Base-by-base conservation (phyloP, 2,329 filamentous ascomycete species). In the Cadophora malorum region DNA sequence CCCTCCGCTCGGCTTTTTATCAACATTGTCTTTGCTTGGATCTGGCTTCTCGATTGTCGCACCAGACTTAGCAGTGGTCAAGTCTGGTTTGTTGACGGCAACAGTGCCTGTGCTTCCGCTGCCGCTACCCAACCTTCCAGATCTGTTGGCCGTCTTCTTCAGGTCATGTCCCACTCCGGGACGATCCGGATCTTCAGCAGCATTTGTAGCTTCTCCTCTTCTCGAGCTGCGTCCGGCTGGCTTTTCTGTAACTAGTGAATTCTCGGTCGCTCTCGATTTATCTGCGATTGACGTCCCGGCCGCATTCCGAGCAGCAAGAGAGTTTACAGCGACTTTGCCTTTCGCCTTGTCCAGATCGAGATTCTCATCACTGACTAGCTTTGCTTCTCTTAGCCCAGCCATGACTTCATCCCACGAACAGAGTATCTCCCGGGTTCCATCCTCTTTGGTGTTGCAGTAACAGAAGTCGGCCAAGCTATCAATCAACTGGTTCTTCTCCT, bases 381-480 rank as follows among this genome's bases (percentile, higher is more conserved):
- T 65, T 7, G 64, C 67, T 25, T 47, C 56, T 49, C 66, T 64
- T 14, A 75, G 28, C 0, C 66, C 73, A 14, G 68, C 63, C 49
- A 56, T 41, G 9, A 75, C 56, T 47, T 73, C 72, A 19, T 64
- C 56, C 73, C 73, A 75, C 12, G 52, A 61, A 55, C 73, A 75
- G 45, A 72, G 47, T n/a, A 74, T 64, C 60, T 72, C 67, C 4
- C 69, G 52, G 4, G 52, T 63, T 10, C 72, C 71, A 55, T 70
- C 67, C 23, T 65, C 64, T 31, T 59, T 72, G 8, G 28, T 69
- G 23, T 52, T 65, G 2, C 61, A 66, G 4, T 64, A 59, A 53
- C 72, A 67, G 19, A 68, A 55, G 21, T 68, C 59, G 49, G 65
- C 56, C 47, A 75, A 56, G 35, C 70, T 62, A 3, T 62, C 59